Conservation (phyloP, 2,329 filamentous ascomycete genomes). For the Fusarium sp. region DNA sequence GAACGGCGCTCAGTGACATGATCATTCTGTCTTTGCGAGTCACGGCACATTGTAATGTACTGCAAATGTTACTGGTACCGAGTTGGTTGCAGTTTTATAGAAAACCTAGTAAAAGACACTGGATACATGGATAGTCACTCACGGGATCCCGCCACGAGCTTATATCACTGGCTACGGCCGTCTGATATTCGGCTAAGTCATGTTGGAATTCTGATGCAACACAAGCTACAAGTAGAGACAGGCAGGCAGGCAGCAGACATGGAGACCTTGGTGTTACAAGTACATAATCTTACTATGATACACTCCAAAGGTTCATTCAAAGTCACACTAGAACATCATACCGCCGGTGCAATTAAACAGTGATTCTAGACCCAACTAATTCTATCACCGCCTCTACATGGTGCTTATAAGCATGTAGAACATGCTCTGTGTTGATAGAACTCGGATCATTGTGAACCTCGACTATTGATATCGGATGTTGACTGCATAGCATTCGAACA, state of each 20-base stretch:
- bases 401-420: background rate
- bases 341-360: background rate
- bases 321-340: too few relatives aligned
- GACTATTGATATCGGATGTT: background rate
- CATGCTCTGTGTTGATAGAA: background rate
- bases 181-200: background rate
- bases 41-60: conserved; percentile 4
- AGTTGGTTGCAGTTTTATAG: background rate
- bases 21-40: conserved; percentile 22
- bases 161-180: conserved; percentile 1
- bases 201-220: background rate
- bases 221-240: background rate
- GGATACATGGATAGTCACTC: conserved; percentile 13
- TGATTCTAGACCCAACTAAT: background rate
- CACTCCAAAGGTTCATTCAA: background rate
- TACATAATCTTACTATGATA: background rate
- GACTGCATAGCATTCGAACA: conserved; percentile 16
- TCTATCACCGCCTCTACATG: background rate
- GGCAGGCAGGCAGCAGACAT: too few relatives aligned
- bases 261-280: too few relatives aligned
- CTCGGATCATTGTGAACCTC: background rate
- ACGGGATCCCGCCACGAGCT: conserved; percentile 30
- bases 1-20: conserved; percentile 18
- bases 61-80: background rate
- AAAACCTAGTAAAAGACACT: background rate